phyloP scores from a whole-genome alignment of 306 rosid genomes.

The Canavalia gladiata region DNA sequence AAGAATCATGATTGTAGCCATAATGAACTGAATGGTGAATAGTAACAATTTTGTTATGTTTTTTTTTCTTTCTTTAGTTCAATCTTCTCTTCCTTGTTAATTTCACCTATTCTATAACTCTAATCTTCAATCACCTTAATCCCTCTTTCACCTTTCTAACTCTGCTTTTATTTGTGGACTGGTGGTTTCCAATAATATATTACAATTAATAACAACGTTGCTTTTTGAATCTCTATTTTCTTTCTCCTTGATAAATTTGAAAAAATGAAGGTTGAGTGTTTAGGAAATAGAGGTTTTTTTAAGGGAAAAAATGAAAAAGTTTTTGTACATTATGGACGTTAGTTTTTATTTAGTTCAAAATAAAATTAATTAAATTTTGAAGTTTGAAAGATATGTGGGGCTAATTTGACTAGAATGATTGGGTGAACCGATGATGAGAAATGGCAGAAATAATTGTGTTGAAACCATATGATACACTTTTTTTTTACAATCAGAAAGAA shows the following conservation, averaged over 20 bases:
- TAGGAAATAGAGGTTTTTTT: not conserved
- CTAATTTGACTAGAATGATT: conserved; percentile 51
- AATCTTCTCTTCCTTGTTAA: conserved; percentile 51
- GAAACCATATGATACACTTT: conserved; percentile 54
- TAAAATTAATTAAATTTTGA: not conserved
- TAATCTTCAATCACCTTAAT: conserved; percentile 26
- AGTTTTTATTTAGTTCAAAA: not conserved
- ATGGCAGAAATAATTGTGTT: conserved; percentile 51
- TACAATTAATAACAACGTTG: not conserved
- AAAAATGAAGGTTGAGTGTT: conserved; percentile 2
- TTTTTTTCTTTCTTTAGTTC: conserved; percentile 34
- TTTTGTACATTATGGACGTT: too few relatives aligned
- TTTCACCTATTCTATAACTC: conserved; percentile 41
- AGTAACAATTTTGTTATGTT: conserved; percentile 55
- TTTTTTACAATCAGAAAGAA: conserved; percentile 44
- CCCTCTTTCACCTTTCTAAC: conserved; percentile 28
- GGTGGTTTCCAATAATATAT: conserved; percentile 3
- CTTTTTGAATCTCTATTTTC: not conserved
- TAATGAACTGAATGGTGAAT: conserved; percentile 72
- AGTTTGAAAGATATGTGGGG: conserved; percentile 34
- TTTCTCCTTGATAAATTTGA: not conserved
- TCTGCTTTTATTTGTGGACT: not conserved
- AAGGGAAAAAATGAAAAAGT: not conserved
- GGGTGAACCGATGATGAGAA: conserved; percentile 45
- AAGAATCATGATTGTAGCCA: conserved; percentile 84